Evolutionary conservation across 495 filamentous ascomycete genomes (phyloP).

Genomic region (Hypoxylon perforatum): DNA sequence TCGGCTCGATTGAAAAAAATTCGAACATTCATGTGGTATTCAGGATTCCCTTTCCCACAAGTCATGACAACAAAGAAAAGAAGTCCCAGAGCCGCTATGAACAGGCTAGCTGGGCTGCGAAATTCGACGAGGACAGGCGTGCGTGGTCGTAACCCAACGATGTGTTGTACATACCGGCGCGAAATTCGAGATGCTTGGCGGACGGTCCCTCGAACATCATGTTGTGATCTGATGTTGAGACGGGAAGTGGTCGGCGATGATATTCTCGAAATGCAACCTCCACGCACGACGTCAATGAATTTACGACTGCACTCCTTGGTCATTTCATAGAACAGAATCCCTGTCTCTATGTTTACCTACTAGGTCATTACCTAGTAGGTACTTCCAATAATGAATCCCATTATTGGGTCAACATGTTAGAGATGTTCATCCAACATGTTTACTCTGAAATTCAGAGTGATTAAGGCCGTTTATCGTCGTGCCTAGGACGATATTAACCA

Average conservation of each 20-base stretch:
- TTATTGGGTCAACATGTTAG: background rate
- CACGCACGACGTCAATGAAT: slow-evolving; percentile 12
- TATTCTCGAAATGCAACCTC: slow-evolving; percentile 4
- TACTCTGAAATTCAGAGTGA: slow-evolving; percentile 7
- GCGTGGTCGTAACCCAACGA: too few relatives aligned
- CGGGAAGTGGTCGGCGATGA: slow-evolving; percentile 4
- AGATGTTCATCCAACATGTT: background rate
- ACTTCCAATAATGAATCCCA: background rate
- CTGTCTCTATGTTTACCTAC: background rate
- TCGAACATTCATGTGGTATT: slow-evolving; percentile 27
- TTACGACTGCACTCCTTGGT: slow-evolving; percentile 17
- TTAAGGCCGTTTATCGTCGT: slow-evolving; percentile 40
- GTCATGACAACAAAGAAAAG: slow-evolving; percentile 29
- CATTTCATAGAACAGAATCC: slow-evolving; percentile 11
- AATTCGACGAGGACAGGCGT: slow-evolving; percentile 16
- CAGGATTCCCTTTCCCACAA: slow-evolving; percentile 31
- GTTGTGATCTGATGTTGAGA: slow-evolving; percentile 13
- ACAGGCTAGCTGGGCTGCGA: slow-evolving; percentile 17
- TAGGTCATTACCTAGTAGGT: too few relatives aligned
- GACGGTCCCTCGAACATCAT: slow-evolving; percentile 11
- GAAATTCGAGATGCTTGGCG: slow-evolving; percentile 10
- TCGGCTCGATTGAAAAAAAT: slow-evolving; percentile 41
- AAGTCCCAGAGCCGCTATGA: slow-evolving; percentile 11
- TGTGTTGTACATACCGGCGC: slow-evolving; percentile 10
- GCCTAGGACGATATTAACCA: slow-evolving; percentile 45